phyloP scores from a whole-genome alignment of 345 rosid species.

The Litchi chinensis region DNA sequence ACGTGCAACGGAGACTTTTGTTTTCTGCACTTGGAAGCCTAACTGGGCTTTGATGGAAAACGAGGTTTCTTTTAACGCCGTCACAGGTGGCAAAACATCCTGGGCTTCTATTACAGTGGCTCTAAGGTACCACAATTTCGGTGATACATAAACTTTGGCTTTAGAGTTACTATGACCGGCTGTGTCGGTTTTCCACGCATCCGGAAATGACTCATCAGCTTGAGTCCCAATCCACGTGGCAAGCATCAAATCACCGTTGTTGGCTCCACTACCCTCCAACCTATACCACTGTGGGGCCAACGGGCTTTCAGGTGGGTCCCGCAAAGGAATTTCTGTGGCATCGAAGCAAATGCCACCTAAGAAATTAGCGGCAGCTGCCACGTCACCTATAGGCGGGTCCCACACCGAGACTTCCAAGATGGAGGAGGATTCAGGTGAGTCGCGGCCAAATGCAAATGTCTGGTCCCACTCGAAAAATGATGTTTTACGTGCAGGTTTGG shows the following conservation, averaged over 20 bases:
- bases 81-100: slow-evolving; percentile 44
- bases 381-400: slow-evolving; percentile 45
- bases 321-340: slow-evolving; percentile 68
- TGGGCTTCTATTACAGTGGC: slow-evolving; percentile 79
- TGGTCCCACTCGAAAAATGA: slow-evolving; percentile 87
- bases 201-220: slow-evolving; percentile 89
- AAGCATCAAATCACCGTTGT: slow-evolving; percentile 74
- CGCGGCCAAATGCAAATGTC: slow-evolving; percentile 82
- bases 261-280: slow-evolving; percentile 73
- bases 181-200: slow-evolving; percentile 87
- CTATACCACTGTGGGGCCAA: slow-evolving; percentile 96
- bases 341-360: slow-evolving; percentile 88
- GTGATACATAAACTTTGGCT: slow-evolving; percentile 82
- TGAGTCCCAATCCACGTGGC: slow-evolving; percentile 97
- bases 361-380: slow-evolving; percentile 39
- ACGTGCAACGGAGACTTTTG: slow-evolving; percentile 51
- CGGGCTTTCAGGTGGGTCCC: slow-evolving; percentile 97
- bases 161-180: slow-evolving; percentile 63
- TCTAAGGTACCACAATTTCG: slow-evolving; percentile 86
- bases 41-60: slow-evolving; percentile 72
- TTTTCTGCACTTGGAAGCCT: slow-evolving; percentile 76
- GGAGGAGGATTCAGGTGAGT: slow-evolving; percentile 65
- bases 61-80: slow-evolving; percentile 53
- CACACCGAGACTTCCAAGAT: slow-evolving; percentile 71
- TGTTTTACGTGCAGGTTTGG: slow-evolving; percentile 64